Evolutionary conservation across 208 protist genomes (phyloP).

Genomic region (Wallacemonas sp.): DNA sequence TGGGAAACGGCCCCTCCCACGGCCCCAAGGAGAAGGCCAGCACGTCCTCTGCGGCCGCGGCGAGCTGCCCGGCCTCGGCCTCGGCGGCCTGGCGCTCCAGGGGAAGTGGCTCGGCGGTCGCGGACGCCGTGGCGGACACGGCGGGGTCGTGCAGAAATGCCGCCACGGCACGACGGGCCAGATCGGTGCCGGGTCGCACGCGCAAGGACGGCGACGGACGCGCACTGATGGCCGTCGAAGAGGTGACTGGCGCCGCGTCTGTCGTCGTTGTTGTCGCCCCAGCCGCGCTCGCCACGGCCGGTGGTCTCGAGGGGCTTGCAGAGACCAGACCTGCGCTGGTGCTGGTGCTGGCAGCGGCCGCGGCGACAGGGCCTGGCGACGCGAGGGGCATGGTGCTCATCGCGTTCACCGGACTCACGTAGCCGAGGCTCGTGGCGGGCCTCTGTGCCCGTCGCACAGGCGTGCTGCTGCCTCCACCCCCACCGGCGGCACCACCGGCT

Average conservation of each 20-base stretch:
- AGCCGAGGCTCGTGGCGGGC: conserved; percentile 1
- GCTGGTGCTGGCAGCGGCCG: neutral
- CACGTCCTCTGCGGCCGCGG: neutral
- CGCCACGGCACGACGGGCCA: too few species aligned
- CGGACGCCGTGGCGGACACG: neutral
- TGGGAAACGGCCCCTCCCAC: neutral
- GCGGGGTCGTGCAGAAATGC: neutral
- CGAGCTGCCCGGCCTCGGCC: neutral
- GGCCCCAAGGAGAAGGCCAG: conserved; percentile 8
- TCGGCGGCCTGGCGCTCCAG: neutral
- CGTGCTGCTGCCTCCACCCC: conserved; percentile 10
- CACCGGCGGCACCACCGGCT: neutral
- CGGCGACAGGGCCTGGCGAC: neutral
- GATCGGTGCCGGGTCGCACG: too few species aligned
- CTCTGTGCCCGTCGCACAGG: conserved; percentile 22
- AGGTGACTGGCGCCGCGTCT: too few species aligned
- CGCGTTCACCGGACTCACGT: conserved; percentile 12
- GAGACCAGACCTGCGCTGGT: neutral
- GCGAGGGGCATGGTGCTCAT: conserved; percentile 9
- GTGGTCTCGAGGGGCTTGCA: too few species aligned
- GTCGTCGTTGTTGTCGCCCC: too few species aligned
- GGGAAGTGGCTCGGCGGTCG: neutral
- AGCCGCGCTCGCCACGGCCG: too few species aligned
- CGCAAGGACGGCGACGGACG: too few species aligned
- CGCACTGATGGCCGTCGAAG: too few species aligned